Conservation (phyloP, 1,284 basidiomycete species). For the Leucoagaricus sp. region DNA sequence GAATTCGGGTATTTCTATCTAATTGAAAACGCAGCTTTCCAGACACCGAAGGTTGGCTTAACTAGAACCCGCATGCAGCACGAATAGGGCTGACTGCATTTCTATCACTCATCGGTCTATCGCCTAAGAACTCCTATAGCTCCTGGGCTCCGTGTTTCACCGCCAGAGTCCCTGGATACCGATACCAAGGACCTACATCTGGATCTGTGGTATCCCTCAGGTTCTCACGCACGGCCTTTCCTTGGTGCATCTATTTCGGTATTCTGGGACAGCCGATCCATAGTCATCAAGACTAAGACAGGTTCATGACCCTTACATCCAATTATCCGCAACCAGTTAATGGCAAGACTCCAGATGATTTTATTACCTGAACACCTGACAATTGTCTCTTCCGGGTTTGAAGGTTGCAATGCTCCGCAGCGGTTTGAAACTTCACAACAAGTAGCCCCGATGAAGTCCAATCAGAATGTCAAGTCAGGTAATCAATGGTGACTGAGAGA, state of each 20-base stretch:
- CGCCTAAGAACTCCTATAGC: not conserved
- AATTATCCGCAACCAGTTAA: constrained; percentile 4
- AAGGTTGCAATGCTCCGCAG: no score
- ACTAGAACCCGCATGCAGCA: no score
- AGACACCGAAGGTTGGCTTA: no score
- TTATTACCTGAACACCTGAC: not conserved
- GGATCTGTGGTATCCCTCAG: not conserved
- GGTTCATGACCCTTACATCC: not conserved
- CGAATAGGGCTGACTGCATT: not conserved
- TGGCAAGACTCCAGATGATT: not conserved
- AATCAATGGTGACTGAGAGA: not conserved
- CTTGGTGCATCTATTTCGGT: constrained; percentile 2
- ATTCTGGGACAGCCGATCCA: constrained; percentile 1
- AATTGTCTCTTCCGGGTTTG: not conserved
- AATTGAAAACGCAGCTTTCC: no score
- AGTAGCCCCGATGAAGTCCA: no score
- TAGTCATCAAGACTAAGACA: not conserved
- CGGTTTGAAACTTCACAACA: not conserved
- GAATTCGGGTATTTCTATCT: no score
- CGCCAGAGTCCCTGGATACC: constrained; percentile 8
- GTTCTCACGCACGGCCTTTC: not conserved
- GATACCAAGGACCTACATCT: constrained; percentile 11
- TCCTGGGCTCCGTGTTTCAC: constrained; percentile 1
- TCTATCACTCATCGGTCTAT: not conserved
- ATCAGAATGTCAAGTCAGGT: no score